A percentile compares a stretch with the other conserved stretches of the same genome.
Conservation (phyloP, 1,284 basidiomycete species). For the Ganoderma boninense region DNA sequence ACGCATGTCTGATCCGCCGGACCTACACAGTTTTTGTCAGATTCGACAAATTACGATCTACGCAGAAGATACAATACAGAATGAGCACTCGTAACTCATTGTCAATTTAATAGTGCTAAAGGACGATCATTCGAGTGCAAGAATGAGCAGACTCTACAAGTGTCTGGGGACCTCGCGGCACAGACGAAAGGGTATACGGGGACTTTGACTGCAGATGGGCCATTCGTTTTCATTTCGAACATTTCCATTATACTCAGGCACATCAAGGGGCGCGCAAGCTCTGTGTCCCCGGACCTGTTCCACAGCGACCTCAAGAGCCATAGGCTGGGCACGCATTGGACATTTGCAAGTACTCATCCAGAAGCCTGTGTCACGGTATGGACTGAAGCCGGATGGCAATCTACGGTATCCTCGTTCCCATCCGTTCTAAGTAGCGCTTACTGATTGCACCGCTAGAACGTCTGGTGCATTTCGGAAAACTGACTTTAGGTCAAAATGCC, state of each 20-base stretch:
- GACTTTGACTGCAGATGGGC: neutral
- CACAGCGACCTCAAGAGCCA: neutral
- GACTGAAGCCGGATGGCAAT: too few relatives aligned
- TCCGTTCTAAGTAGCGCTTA: too few relatives aligned
- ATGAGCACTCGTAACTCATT: too few relatives aligned
- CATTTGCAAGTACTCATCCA: neutral
- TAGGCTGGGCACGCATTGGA: neutral
- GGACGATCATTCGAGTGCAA: too few relatives aligned
- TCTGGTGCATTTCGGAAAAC: too few relatives aligned
- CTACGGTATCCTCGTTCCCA: too few relatives aligned
- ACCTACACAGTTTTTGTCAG: neutral
- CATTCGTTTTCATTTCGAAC: neutral
- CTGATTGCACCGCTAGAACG: too few relatives aligned
- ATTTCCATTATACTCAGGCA: neutral
- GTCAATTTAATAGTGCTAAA: too few relatives aligned
- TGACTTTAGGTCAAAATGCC: too few relatives aligned
- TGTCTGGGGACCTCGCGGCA: neutral
- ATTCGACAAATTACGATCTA: neutral
- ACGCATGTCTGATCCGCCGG: neutral
- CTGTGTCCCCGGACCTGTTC: neutral
- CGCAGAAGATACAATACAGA: too few relatives aligned
- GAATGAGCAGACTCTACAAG: too few relatives aligned
- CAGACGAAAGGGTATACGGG: neutral
- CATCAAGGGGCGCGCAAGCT: neutral
- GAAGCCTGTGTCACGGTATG: too few relatives aligned